Evolutionary conservation across 176 grass and related monocot species (phyloP), one percentile per base, ranked within the genome.

Genomic region (Poa annua): DNA sequence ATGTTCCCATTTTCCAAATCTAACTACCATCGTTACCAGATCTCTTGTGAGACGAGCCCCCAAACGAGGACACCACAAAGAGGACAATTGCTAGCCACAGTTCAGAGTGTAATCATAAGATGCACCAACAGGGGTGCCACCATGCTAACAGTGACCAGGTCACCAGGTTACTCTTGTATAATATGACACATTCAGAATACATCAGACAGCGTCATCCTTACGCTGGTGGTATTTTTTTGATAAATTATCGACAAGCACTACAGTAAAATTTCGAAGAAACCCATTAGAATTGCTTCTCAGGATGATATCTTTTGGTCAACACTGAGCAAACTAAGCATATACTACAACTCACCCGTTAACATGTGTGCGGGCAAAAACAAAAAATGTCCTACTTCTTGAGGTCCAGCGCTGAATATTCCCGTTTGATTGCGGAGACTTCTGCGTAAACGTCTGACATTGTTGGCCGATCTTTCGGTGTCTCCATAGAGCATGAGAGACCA

Each of bases 401-500:
- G 1, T 32, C 0, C 36, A 78, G 8, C 0, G 36, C 76, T 48
- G 39, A 42, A 78, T 45, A 78, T 47, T 14, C 76, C 33, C 80
- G 32, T 72, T 54, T 76, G 15, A 80, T 83, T 51, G 63, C 4
- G 1, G 34, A 51, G 19, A 89, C 51, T 75, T 85, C 81, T 56
- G 39, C 63, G 7, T 74, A 71, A 6, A 85, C 82, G 56, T 89
- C 82, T 1, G 53, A 64, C 26, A 89, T 85, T 77, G 77, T 72
- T 4, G 71, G 65, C 41, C 87, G 76, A 57, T 85, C 87, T 75
- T 69, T 85, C 36, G 81, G 81, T 35, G 68, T 49, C 63, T 57
- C 64, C 26, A 55, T 66, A 7, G 87, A 59, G 64, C 87, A 89
- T 54, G 82, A 79, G 39, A 89, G 76, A 4, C 87, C 82, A 50